Percentiles rank a stretch among this genome's conserved stretches.
Evolutionary conservation across 1,284 basidiomycete genomes (phyloP).

Genomic region (Austropuccinia psidii): DNA sequence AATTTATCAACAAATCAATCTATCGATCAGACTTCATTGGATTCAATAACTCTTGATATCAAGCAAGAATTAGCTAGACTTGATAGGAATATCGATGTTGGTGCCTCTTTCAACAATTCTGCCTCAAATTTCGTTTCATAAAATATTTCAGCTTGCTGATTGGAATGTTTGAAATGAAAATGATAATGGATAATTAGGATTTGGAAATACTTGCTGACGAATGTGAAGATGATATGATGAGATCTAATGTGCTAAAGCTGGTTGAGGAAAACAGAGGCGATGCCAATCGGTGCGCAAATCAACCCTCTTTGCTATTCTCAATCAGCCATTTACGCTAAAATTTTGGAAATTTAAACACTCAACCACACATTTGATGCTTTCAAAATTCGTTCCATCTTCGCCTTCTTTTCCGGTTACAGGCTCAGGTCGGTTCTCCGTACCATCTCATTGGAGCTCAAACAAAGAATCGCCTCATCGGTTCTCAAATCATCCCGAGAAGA

Average conservation of each 20-base stretch:
- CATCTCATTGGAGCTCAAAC: slow-evolving; percentile 27
- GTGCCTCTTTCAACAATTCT: background rate
- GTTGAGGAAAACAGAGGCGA: slow-evolving; percentile 6
- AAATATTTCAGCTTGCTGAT: background rate
- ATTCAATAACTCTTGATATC: background rate
- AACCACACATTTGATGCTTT: background rate
- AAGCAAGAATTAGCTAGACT: background rate
- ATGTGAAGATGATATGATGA: slow-evolving; percentile 19
- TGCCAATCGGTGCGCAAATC: background rate
- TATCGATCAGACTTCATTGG: background rate
- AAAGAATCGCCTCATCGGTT: background rate
- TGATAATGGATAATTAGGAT: slow-evolving; percentile 15
- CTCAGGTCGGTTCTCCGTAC: slow-evolving; percentile 12
- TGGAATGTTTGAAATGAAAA: background rate
- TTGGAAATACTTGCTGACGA: slow-evolving; percentile 23
- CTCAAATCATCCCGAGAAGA: background rate
- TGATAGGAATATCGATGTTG: slow-evolving; percentile 20
- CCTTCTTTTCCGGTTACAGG: background rate
- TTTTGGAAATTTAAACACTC: background rate
- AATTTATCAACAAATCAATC: background rate
- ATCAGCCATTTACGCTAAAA: background rate
- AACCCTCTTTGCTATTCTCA: background rate
- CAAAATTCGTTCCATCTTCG: background rate
- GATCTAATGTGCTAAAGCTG: slow-evolving; percentile 3
- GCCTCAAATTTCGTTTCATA: background rate